Conservation (phyloP, 805 yeast genomes). For the Maudiozyma barnettii region DNA sequence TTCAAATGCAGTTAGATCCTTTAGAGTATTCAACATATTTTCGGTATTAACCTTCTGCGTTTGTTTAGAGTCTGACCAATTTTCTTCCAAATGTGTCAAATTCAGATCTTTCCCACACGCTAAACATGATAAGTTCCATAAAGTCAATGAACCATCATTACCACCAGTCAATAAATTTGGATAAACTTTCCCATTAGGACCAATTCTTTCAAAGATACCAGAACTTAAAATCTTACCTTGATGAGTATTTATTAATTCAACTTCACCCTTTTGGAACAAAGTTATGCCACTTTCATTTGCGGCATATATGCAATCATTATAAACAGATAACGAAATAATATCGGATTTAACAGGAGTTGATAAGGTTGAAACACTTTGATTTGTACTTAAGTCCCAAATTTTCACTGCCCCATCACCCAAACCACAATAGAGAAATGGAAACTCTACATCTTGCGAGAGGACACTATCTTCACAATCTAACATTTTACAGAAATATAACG, state of each 20-base stretch:
- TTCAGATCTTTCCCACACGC: neutral
- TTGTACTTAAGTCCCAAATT: conserved; percentile 80
- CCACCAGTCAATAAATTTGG: conserved; percentile 60
- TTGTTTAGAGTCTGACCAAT: neutral
- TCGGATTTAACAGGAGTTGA: conserved; percentile 35
- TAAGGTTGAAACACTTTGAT: conserved; percentile 49
- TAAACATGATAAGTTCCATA: conserved; percentile 47
- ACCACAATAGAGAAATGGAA: conserved; percentile 76
- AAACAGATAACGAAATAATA: conserved; percentile 40
- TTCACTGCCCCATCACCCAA: conserved; percentile 63
- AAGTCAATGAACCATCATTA: conserved; percentile 51
- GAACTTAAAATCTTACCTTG: conserved; percentile 51
- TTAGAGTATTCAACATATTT: conserved; percentile 51
- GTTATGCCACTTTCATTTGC: conserved; percentile 36
- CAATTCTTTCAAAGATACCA: conserved; percentile 34
- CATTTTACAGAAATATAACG: conserved; percentile 7
- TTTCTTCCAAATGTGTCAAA: neutral
- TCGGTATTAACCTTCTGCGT: conserved; percentile 39
- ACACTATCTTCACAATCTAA: conserved; percentile 58
- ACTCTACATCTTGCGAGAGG: conserved; percentile 53
- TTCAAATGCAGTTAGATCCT: conserved; percentile 53
- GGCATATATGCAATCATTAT: conserved; percentile 25
- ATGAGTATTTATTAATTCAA: conserved; percentile 42
- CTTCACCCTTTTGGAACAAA: conserved; percentile 36
- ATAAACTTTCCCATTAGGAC: conserved; percentile 19